Evolutionary conservation across 495 filamentous ascomycete species (phyloP), one percentile per base, ranked within the genome.

Genomic region (Aspergillus biplanus): DNA sequence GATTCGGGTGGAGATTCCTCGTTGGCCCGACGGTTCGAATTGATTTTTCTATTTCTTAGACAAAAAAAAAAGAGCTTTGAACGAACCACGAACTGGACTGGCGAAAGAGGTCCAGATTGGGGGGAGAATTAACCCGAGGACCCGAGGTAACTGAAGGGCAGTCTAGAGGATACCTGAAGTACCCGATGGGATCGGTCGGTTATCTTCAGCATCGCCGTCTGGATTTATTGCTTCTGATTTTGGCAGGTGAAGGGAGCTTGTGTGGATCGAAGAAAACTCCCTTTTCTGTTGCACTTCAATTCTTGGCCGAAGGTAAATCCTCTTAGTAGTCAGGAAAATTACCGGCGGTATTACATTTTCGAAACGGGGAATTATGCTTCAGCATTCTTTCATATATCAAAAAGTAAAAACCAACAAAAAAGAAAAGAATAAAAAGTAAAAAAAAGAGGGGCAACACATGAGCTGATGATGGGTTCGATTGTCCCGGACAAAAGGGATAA

Each of bases 61-160:
- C 21, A 27, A 27, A 27, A 27, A 27, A 27, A 27, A 27, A 27
- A 27, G 21, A 27, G 21, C 21, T 27, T 27, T 27, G 47, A 0
- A 27, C 21, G 16, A 50, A 50, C 47, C 16, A 50, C 27, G 47
- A n/a, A 50, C 47, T 50, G 0, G 47, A 50, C 47, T 11, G 39
- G 6, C 39, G 37, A 35, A 18, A 15, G 31, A 35, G n/a, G 32
- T 21, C 34, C 9, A 32, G 34, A 42, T 34, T 27, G 6, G 33
- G 49, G 56, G 32, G 44, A 63, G 39, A 52, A 67, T 65, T 67
- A 65, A 54, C 62, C 67, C 67, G 67, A 69, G 56, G 31, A 63
- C 64, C 67, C 67, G 67, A 69, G 67, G 67, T 69, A 63, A 62
- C 21, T 27, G 21, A 27, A 27, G 21, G 58, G 35, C 46, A 64